Base-by-base conservation (phyloP, 2,329 filamentous ascomycete species). In the Colletotrichum falcatum region DNA sequence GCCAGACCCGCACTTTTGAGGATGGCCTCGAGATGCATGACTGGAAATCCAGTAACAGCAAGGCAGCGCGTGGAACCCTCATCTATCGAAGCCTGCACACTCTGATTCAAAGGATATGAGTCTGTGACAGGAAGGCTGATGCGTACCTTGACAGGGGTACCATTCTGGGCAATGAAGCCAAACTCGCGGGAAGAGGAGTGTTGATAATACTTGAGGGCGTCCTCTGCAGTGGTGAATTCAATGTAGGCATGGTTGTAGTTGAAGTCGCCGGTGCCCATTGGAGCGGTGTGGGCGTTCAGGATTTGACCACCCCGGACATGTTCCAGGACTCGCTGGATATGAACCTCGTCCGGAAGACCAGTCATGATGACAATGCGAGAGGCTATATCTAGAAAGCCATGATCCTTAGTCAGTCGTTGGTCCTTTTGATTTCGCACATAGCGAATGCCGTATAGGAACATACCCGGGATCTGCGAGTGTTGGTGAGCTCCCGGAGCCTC, bases 281-380 rank as follows among this genome's bases (percentile, higher is more conserved):
- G 53, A 9, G 48, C n/a, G 3, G 55, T 42, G 20, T 64, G 53
- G 23, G 72, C 70, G 6, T 62, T 70, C 44, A 73, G 48, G 20
- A 73, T 55, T 6, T 35, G 49, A 20, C 70, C 70, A 4, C 70
- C 70, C 6, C 65, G 66, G 26, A 73, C 59, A 28, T 73, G 70
- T 18, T 70, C 59, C 23, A 73, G 39, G 30, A 72, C 53, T 16
- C 48, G 48, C 33, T 65, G 54, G 28, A 73, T 26, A 12, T 72
- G 70, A 1, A 58, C n/a, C 3, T 28, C 44, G 14, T 67, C 48
- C 4, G 72, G 70, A 28, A 73, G 37, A 11, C 64, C 61, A 44
- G 66, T 56, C 44, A 73, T 70, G 23, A 73, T 70, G 49, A 73
- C 59, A 3, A 46, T 55, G 3, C 70, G 66, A 26, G 62, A 73